Base-by-base conservation (phyloP, 805 yeast species). In the Sugiyamaella chiloensis region DNA sequence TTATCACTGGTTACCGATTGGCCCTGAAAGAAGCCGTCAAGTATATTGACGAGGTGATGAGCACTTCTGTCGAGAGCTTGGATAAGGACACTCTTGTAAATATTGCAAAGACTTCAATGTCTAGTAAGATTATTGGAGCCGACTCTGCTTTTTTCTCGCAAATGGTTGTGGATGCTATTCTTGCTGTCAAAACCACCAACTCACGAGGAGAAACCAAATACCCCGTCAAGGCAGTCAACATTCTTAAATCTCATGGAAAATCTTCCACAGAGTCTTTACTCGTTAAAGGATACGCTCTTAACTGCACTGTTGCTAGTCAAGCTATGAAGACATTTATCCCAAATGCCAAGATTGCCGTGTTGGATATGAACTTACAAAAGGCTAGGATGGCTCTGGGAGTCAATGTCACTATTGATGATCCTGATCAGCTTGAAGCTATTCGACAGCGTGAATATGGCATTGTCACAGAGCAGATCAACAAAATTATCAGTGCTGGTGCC, bases 351-450 rank as follows among this genome's bases (percentile, higher is more conserved):
- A 86, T 89, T 57, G 97, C 97, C 2, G 81, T 88, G 56, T 74
- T 89, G 61, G 97, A 89, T 69, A 79, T 93, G 67, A 91, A 95
- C 69, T 73, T 93, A 63, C 99, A 95, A 66, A 91, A 90, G 67
- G 93, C 96, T 2, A 81, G 90, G 64, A 88, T 93, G 96, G 96
- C 97, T 35, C 81, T 93, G 81, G 99, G 99, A 47, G 98, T 93
- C 45, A 95, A 89, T 67, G 87, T 93, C 67, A 90, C 90, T 64
- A 88, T 93, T 63, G 96, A 87, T 60, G 97, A 93, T 66, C 99
- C 99, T 35, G 96, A 93, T 59, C 96, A 88, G 69, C 78, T 93
- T 58, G 99, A 93, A 72, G 86, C 87, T 59, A 87, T 89, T 57
- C 78, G 96, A 61, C 81, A 86, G 65, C 79, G 96, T 60, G 97